Percentiles rank a stretch among this genome's conserved stretches.
Evolutionary conservation across 805 yeast species (phyloP).

Genomic region (Naumovozyma dairenensis): DNA sequence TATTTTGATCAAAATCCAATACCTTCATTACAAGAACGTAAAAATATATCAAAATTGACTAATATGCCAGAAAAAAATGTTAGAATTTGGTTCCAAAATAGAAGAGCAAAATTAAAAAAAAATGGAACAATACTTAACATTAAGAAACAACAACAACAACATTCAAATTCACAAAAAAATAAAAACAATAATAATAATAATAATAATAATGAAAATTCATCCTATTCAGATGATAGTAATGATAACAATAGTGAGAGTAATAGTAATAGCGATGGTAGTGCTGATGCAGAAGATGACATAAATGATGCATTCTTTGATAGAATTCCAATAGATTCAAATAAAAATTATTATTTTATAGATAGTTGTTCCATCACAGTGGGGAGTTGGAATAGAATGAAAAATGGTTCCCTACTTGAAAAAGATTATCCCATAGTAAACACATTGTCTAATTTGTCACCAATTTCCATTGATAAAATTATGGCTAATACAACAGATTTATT

Average conservation of each 20-base stretch:
- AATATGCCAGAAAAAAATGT: constrained; percentile 84
- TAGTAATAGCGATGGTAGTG: background rate
- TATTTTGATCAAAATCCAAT: constrained; percentile 68
- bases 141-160: no score
- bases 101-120: constrained; percentile 70
- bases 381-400: constrained; percentile 67
- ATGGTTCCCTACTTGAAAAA: constrained; percentile 40
- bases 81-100: constrained; percentile 86
- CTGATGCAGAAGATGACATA: background rate
- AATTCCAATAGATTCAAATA: constrained; percentile 49
- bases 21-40: constrained; percentile 64
- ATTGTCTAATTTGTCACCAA: constrained; percentile 57
- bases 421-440: constrained; percentile 33
- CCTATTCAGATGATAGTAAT: constrained; percentile 9
- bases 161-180: no score
- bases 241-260: constrained; percentile 1
- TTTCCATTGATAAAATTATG: constrained; percentile 54
- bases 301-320: constrained; percentile 25
- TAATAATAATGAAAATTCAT: background rate
- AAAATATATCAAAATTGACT: constrained; percentile 57
- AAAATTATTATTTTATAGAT: constrained; percentile 59
- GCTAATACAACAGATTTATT: constrained; percentile 54
- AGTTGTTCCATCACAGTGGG: constrained; percentile 64
- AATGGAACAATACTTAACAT: no score
- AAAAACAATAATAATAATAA: background rate